Evolutionary conservation across 2,329 filamentous ascomycete species (phyloP), one percentile per base, ranked within the genome.

Genomic region (Proliferodiscus dingleyae): DNA sequence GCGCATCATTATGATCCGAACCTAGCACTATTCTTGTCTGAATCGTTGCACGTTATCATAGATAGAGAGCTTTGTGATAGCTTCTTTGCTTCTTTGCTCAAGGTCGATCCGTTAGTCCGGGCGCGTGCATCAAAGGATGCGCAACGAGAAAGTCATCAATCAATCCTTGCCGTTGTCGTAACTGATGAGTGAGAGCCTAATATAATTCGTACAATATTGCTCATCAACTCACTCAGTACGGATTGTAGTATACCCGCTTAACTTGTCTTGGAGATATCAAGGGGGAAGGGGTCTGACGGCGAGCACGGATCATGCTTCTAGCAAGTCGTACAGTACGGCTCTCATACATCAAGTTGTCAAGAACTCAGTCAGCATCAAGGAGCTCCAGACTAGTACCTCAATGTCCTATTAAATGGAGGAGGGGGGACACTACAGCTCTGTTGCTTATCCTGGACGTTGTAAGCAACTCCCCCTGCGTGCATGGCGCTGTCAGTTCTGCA

Each of bases 11-110:
- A 43, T 59, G 43, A 28, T 55, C 45, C 9, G 43, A 10, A 28
- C 53, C 54, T 34, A 36, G 55, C 23, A 24, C 43, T 26, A 21
- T 37, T 53, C 40, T 32, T 37, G 30, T 46, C 43, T 24, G 28
- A 47, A 46, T 49, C 37, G 33, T 39, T 26, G 37, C 26, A 8
- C 4, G 5, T 23, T 39, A 10, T n/a, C 55, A 43, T 63, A 59
- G 1, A 56, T 56, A 69, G 70, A 74, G 4, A 57, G 45, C 37
- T 60, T 61, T 71, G 72, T 74, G 23, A 37, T 41, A 39, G 16
- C 41, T 30, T 40, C 41, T 32, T 32, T 32, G 8, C 29, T 15
- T n/a, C 29, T 32, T 15, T 32, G 8, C 8, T 32, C 29, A 32
- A 32, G 29, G 9, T n/a, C 29, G 29, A n/a, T 32, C 29, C n/a